phyloP scores from a whole-genome alignment of 768 basidiomycete species.

The Macrolepiota dolichaula region DNA sequence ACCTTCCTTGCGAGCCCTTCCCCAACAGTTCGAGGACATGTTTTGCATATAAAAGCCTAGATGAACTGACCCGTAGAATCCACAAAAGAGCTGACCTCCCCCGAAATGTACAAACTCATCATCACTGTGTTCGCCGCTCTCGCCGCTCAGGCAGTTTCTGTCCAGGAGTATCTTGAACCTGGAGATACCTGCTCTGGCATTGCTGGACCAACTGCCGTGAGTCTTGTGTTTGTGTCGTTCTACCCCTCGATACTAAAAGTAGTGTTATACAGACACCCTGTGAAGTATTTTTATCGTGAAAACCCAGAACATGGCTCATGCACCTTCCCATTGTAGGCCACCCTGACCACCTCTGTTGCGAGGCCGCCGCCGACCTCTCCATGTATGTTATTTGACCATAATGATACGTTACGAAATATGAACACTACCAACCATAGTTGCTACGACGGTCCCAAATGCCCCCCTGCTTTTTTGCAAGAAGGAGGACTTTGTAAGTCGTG shows the following conservation, averaged over 20 bases:
- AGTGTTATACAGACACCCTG: neutral
- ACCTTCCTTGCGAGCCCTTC: neutral
- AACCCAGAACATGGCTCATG: neutral
- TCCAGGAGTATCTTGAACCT: neutral
- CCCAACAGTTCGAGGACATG: neutral
- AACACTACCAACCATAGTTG: constrained; percentile 1
- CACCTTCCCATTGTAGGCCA: constrained; percentile 8
- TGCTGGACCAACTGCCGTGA: constrained; percentile 4
- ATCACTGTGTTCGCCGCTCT: neutral
- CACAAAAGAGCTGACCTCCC: neutral
- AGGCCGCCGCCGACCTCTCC: constrained; percentile 13
- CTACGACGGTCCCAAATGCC: constrained; percentile 14
- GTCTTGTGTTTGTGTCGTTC: neutral
- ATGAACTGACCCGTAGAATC: neutral
- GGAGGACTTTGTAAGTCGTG: constrained; percentile 15
- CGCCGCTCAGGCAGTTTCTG: neutral
- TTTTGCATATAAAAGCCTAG: neutral
- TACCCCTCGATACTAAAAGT: neutral
- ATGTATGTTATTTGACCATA: constrained; percentile 10
- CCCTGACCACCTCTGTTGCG: constrained; percentile 17
- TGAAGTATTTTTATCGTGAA: neutral
- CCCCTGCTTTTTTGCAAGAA: constrained; percentile 13
- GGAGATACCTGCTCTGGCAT: constrained; percentile 5
- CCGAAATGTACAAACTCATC: neutral
- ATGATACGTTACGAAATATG: neutral